Conservation (phyloP, 257 asterid species). For the Anisodus acutangulus region DNA sequence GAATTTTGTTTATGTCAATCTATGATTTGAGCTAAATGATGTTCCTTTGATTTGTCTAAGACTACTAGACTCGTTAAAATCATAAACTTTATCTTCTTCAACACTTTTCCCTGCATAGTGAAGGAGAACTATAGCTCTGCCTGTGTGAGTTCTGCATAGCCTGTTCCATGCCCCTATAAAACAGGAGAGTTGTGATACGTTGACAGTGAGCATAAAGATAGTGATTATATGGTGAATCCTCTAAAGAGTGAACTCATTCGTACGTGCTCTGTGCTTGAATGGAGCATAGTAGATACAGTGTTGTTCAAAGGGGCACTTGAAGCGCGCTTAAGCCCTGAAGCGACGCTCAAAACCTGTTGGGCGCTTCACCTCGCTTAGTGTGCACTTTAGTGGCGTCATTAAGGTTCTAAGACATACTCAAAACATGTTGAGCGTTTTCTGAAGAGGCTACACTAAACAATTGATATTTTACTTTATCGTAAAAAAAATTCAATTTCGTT, state of each 20-base stretch:
- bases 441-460: too few relatives aligned
- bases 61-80: neutral
- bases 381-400: too few relatives aligned
- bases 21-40: neutral
- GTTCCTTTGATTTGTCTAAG: neutral
- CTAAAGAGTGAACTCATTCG: neutral
- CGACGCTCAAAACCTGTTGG: too few relatives aligned
- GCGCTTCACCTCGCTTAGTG: too few relatives aligned
- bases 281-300: neutral
- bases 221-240: neutral
- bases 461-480: too few relatives aligned
- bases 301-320: too few relatives aligned
- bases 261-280: neutral
- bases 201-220: neutral
- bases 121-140: neutral
- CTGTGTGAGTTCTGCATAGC: neutral
- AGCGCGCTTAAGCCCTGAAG: too few relatives aligned
- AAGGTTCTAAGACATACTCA: too few relatives aligned
- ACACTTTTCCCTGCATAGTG: neutral
- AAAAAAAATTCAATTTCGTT: too few relatives aligned
- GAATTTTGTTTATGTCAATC: neutral
- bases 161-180: neutral
- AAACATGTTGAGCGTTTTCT: too few relatives aligned
- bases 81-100: neutral
- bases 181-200: neutral